Base-by-base conservation (phyloP, 805 yeast species). In the Barnettozyma botsteinii region DNA sequence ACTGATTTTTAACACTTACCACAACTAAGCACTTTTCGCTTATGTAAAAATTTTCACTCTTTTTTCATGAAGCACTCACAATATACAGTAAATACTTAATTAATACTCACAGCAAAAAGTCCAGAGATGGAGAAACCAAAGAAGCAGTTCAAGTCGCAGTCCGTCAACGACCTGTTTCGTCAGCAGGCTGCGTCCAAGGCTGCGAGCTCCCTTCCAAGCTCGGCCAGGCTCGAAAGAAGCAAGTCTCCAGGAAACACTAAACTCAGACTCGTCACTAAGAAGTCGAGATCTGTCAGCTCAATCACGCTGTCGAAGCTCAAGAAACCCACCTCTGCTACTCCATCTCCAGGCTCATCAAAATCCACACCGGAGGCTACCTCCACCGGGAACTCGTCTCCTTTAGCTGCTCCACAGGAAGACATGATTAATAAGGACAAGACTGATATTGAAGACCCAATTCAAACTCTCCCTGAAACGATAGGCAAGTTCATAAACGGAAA, bases 141-240 rank as follows among this genome's bases (percentile, higher is more conserved):
- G 43, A 53, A 52, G 32, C 54, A 52, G 42, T 55, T 55, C 49
- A 55, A 55, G 42, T 55, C 59, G 9, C 57, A 55, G 41, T 52
- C 57, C 2, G 59, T 55, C 21, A 55, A 55, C 43, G 49, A 43
- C 26, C 30, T 55, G 41, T 55, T 55, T 43, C 41, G 57, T 35
- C 55, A 50, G 23, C 52, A 52, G 33, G 38, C 44, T 4, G 17
- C 48, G 5, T 13, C 31, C 5, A 33, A 33, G 20, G 27, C 37
- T 13, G 27, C 26, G 18, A 30, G 28, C 8, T 27, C 21, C n/a
- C 28, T 12, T 15, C 24, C n/a, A 14, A 13, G 15, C 10, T 14
- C 29, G 10, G 21, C 35, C n/a, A 42, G 38, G 23, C 12, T 37
- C 18, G 40, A 35, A 20, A 41, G 47, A 24, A 45, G 41, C 14